phyloP scores from a whole-genome alignment of 495 filamentous ascomycete genomes.

The Amniculicola lignicola region DNA sequence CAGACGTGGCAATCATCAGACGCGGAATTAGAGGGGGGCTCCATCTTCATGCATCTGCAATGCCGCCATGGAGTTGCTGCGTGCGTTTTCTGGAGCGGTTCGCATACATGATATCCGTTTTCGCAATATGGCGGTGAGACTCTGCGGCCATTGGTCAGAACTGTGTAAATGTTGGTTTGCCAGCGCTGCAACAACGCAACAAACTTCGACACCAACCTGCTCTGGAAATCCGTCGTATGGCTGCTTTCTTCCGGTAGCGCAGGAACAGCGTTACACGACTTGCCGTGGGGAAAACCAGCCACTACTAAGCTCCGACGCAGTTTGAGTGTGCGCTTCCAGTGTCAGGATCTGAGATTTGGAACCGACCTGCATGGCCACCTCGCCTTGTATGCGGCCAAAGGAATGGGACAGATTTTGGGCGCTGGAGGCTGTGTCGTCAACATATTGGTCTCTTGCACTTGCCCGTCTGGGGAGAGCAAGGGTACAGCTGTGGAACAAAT shows the following conservation, averaged over 20 bases:
- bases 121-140: constrained; percentile 32
- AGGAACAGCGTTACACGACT: constrained; percentile 24
- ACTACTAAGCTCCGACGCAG: no score
- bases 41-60: constrained; percentile 1
- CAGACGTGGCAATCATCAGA: constrained; percentile 13
- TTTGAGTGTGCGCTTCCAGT: no score
- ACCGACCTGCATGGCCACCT: no score
- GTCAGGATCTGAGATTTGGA: no score
- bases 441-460: no score
- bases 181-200: constrained; percentile 6
- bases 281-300: no score
- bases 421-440: no score
- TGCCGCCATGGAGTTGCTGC: constrained; percentile 1
- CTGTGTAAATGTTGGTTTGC: constrained; percentile 5
- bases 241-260: constrained; percentile 3
- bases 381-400: no score
- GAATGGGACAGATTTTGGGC: no score
- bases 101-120: constrained; percentile 13
- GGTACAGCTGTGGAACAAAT: no score
- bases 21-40: no score
- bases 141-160: constrained; percentile 17
- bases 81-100: constrained; percentile 27
- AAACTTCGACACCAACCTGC: constrained; percentile 8
- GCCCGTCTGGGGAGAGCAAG: no score
- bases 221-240: not conserved